Conservation (phyloP, 2,329 filamentous ascomycete species). For the Exophiala lecanii-corni region DNA sequence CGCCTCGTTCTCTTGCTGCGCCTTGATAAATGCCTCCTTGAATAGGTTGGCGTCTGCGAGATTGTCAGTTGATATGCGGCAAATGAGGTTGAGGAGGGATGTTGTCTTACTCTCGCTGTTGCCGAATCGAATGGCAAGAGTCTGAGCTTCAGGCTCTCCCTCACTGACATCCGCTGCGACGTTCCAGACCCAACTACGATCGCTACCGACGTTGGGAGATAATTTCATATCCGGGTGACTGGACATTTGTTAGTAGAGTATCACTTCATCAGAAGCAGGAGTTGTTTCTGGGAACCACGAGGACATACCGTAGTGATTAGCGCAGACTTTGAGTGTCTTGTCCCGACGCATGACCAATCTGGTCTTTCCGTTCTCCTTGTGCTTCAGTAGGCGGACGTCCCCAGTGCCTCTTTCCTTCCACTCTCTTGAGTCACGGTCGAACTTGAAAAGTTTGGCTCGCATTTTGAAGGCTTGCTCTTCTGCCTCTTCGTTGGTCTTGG, state of each 20-base stretch:
- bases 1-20: slow-evolving; percentile 90
- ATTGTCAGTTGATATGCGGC: no score
- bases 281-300: no score
- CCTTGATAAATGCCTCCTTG: slow-evolving; percentile 96
- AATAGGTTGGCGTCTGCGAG: slow-evolving; percentile 82
- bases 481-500: slow-evolving; percentile 95
- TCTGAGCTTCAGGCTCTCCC: slow-evolving; percentile 93
- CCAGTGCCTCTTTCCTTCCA: slow-evolving; percentile 99
- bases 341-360: slow-evolving; percentile 97
- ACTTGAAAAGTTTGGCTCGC: slow-evolving; percentile 99
- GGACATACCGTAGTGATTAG: slow-evolving; percentile 93
- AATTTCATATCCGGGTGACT: slow-evolving; percentile 99
- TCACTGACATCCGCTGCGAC: slow-evolving; percentile 96
- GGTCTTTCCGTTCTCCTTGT: slow-evolving; percentile 98
- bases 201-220: slow-evolving; percentile 93
- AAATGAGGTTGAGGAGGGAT: background rate
- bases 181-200: slow-evolving; percentile 99
- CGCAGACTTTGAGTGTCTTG: slow-evolving; percentile 99
- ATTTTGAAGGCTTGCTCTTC: slow-evolving; percentile 99
- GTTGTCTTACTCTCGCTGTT: slow-evolving; percentile 83
- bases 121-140: slow-evolving; percentile 93
- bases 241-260: no score
- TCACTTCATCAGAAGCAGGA: no score
- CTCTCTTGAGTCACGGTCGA: slow-evolving; percentile 83
- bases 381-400: slow-evolving; percentile 93